These are phyloP conservation scores for Pseudogymnoascus sp. DNA, from an alignment of 2,329 filamentous ascomycete genomes.

Conservation along the genomic window DNA sequence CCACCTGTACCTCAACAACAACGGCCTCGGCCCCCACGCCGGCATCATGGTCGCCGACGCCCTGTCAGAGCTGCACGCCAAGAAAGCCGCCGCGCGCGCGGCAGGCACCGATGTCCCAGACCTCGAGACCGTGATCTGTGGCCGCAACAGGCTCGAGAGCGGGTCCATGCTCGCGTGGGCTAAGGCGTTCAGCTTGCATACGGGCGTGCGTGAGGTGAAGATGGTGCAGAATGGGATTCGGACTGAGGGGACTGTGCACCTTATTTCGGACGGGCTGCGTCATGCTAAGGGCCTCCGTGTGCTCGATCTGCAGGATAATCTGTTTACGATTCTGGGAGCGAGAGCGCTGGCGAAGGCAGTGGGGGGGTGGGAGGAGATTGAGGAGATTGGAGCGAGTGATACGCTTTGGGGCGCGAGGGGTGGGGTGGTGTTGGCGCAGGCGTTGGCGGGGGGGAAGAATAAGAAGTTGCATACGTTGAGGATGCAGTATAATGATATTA, in stretches of 20 bases:
- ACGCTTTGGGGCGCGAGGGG: slow-evolving; percentile 76
- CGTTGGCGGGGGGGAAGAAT: slow-evolving; percentile 70
- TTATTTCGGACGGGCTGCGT: slow-evolving; percentile 71
- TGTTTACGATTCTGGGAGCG: slow-evolving; percentile 77
- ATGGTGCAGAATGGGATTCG: slow-evolving; percentile 99
- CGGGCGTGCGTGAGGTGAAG: slow-evolving; percentile 74
- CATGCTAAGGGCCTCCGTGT: slow-evolving; percentile 62
- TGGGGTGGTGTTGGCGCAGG: slow-evolving; percentile 62
- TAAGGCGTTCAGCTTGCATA: slow-evolving; percentile 74
- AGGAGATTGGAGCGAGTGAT: slow-evolving; percentile 83
- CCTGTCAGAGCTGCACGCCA: slow-evolving; percentile 70
- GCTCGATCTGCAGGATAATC: slow-evolving; percentile 94
- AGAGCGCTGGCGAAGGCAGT: slow-evolving; percentile 70
- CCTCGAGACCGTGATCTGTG: slow-evolving; percentile 94
- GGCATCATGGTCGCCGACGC: slow-evolving; percentile 85
- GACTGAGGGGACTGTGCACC: slow-evolving; percentile 78
- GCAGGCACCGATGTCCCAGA: slow-evolving; percentile 66
- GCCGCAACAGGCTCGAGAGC: slow-evolving; percentile 90
- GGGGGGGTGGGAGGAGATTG: slow-evolving; percentile 64
- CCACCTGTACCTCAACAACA: slow-evolving; percentile 96
- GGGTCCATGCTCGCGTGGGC: slow-evolving; percentile 96
- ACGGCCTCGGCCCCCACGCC: slow-evolving; percentile 86
- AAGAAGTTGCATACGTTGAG: slow-evolving; percentile 71
- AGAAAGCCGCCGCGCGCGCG: slow-evolving; percentile 72
- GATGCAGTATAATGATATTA: slow-evolving; percentile 93